Evolutionary conservation across 108 stramenopile species (phyloP), one percentile per base, ranked within the genome.

Genomic region (Licmophora abbreviata): DNA sequence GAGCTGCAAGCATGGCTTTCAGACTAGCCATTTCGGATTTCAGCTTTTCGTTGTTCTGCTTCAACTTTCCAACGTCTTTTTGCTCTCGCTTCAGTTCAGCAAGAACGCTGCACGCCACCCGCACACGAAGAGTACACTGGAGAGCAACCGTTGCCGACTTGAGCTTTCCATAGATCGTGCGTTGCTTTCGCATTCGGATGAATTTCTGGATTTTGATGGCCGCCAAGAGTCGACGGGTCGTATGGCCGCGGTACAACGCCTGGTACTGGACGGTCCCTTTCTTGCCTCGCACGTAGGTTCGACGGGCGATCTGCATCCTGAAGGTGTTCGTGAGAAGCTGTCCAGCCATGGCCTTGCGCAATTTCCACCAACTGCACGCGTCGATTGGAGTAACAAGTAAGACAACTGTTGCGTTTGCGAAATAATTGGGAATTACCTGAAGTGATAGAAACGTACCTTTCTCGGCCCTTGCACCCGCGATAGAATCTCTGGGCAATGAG

Each of bases 1-100:
- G 82, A 12, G 87, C 85, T 47, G 76, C 68, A 77, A 89, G 70
- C 92, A 93, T 93, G 27, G 88, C 88, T 42, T 83, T 87, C 34
- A 93, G 73, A 74, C 83, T 87, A 22, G 81, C 79, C 88, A 93
- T 93, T 63, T 93, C 92, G 64, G 68, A 65, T 64, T 89, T 93
- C 45, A 89, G 70, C 50, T 82, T 85, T 51, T 87, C 88, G 58
- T 89, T 89, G 64, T 87, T 79, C 49, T 75, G 64, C 57, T 85
- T 79, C 45, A 93, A 63, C 51, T 89, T 89, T 48, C 85, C 87
- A 48, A 93, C 73, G 59, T 87, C 81, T 66, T 89, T 89, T 58
- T 84, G 82, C 52, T 87, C 87, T 17, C 71, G 66, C 69, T 70
- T 82, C 48, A 93, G 40, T 44, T 74, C 71, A 12, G 59, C 64